Percentiles rank a stretch among this genome's conserved stretches.
Conservation (phyloP, 495 filamentous ascomycete species). For the Podospora sp. region DNA sequence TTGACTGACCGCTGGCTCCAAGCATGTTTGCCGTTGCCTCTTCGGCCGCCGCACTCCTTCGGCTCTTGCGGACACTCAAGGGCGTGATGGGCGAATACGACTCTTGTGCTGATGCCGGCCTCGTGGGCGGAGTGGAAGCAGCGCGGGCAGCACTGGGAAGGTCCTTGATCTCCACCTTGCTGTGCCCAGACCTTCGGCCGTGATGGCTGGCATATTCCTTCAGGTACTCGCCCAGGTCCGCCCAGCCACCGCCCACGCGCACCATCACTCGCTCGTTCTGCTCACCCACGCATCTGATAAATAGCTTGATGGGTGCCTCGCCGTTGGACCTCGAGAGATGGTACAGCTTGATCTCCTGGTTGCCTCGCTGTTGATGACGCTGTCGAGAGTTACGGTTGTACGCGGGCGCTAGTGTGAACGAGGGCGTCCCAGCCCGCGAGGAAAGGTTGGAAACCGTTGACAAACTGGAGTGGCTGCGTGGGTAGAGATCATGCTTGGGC, state of each 20-base stretch:
- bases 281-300: conserved; percentile 88
- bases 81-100: conserved; percentile 40
- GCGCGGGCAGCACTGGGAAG: conserved; percentile 38
- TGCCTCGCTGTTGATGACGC: conserved; percentile 44
- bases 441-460: conserved; percentile 41
- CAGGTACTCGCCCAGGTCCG: conserved; percentile 92
- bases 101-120: conserved; percentile 42
- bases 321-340: conserved; percentile 85
- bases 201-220: conserved; percentile 91
- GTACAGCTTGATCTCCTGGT: conserved; percentile 82
- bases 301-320: conserved; percentile 85
- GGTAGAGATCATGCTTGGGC: conserved; percentile 38
- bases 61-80: conserved; percentile 53
- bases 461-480: conserved; percentile 46
- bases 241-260: conserved; percentile 94
- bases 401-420: conserved; percentile 70
- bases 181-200: conserved; percentile 57
- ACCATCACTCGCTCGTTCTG: conserved; percentile 95
- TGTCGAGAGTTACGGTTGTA: conserved; percentile 46
- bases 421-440: conserved; percentile 64
- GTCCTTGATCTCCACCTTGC: conserved; percentile 64
- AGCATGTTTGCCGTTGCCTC: conserved; percentile 17
- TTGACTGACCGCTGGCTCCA: conserved; percentile 27
- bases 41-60: conserved; percentile 39
- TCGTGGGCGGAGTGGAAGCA: conserved; percentile 47